Evolutionary conservation across 352 stramenopile genomes (phyloP), one percentile per base, ranked within the genome.

Genomic region (Globisporangium solare): DNA sequence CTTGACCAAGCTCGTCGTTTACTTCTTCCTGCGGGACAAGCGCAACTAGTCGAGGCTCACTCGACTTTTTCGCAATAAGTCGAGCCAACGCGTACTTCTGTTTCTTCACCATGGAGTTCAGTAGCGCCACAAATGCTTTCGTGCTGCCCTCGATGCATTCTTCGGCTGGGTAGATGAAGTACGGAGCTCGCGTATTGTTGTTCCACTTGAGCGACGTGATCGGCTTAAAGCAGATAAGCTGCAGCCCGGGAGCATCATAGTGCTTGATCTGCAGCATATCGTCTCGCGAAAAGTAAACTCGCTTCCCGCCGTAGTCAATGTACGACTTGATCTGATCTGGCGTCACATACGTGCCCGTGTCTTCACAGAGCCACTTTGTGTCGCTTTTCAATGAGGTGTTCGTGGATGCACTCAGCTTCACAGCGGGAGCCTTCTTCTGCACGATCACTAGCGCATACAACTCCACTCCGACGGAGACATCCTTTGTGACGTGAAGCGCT

Each of bases 341-440:
- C 8, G 71, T 77, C 4, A 94, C 58, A 62, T 91, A 91, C 27
- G 66, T 63, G 17, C 84, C 84, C 12, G 84, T 94, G 56, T 91
- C 75, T 59, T 94, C 76, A 50, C 84, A 94, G 35, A 94, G 74
- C 84, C 84, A 94, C 55, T 94, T 94, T 11, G 79, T 92, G 56
- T 88, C 79, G 18, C 69, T 79, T 68, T 89, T 88, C 15, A 94
- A 67, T n/a, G 80, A 78, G 6, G 52, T 67, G 53, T 94, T 94
- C 11, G 78, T 90, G 15, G 67, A 74, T 12, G 81, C 81, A n/a
- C 92, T 79, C 15, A 94, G 59, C 21, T 75, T 61, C 17, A 92
- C 61, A 0, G 84, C 76, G 7, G 67, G 73, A 24, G 69, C 83
- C 55, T 92, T 92, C 27, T 69, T 65, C 62, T 92, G 82, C 3